Evolutionary conservation across 352 stramenopile genomes (phyloP).

Genomic region (Globisporangium abappressorium): DNA sequence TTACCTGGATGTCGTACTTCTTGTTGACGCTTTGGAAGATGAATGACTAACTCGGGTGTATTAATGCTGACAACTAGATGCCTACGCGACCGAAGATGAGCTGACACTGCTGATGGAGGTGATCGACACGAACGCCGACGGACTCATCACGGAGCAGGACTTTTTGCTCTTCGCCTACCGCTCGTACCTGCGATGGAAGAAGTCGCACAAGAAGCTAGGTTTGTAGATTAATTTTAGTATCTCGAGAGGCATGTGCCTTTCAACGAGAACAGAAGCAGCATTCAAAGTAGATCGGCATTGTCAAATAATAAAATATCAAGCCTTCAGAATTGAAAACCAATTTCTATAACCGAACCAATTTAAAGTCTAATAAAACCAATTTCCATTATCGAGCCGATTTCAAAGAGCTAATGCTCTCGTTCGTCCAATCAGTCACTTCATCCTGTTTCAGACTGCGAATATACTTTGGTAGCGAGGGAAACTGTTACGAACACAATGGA

Average conservation of each 20-base stretch:
- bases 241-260: background rate
- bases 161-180: conserved; percentile 83
- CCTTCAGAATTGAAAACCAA: background rate
- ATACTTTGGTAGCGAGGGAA: too few species aligned
- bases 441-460: too few species aligned
- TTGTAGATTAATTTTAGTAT: background rate
- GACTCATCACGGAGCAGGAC: conserved; percentile 73
- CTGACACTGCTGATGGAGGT: conserved; percentile 73
- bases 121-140: conserved; percentile 77
- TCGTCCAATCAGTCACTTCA: too few species aligned
- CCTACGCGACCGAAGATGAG: conserved; percentile 82
- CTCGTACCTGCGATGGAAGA: conserved; percentile 64
- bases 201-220: conserved; percentile 19
- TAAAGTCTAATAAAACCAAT: too few species aligned
- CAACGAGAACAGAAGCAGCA: background rate
- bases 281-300: background rate
- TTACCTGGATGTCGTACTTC: background rate
- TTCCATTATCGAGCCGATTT: too few species aligned
- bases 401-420: too few species aligned
- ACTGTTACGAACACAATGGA: too few species aligned
- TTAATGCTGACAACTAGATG: conserved; percentile 34
- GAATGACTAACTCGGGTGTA: conserved; percentile 3
- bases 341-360: background rate
- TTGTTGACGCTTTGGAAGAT: background rate
- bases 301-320: background rate